phyloP scores from a whole-genome alignment of 2,329 filamentous ascomycete species.

The Ascochyta rabiei region DNA sequence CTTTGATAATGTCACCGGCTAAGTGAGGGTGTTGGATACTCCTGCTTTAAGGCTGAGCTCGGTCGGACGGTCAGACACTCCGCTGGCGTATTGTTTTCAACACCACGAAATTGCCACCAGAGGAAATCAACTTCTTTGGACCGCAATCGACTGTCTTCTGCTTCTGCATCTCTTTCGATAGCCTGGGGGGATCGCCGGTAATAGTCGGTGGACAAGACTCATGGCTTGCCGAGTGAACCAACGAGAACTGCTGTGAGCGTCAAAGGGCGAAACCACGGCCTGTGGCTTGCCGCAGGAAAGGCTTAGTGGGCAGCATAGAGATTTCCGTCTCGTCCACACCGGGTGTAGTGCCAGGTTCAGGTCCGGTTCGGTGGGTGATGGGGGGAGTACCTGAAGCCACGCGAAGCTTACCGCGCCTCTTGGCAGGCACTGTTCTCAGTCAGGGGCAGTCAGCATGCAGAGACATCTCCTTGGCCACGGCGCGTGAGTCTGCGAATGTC shows the following conservation, averaged over 20 bases:
- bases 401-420: conserved; percentile 13
- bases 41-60: conserved; percentile 14
- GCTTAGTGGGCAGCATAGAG: conserved; percentile 2
- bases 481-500: not conserved
- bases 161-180: not conserved
- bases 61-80: conserved; percentile 26
- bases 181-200: not conserved
- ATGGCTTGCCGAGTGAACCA: not conserved
- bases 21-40: conserved; percentile 2
- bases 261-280: conserved; percentile 2
- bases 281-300: conserved; percentile 13
- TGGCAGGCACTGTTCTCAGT: conserved; percentile 13
- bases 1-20: not conserved
- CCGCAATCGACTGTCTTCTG: not conserved
- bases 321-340: conserved; percentile 1
- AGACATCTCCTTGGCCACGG: not conserved
- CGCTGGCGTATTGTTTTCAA: conserved; percentile 7
- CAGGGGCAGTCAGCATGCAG: conserved; percentile 6
- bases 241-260: not conserved
- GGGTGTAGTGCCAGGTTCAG: conserved; percentile 8
- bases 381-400: conserved; percentile 10
- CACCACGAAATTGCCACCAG: not conserved
- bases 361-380: conserved; percentile 7
- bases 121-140: not conserved
- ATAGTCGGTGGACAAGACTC: not conserved